Percentiles rank a stretch among this genome's conserved stretches.
Evolutionary conservation across 768 basidiomycete species (phyloP).

Genomic region (Hericium rajendrae): DNA sequence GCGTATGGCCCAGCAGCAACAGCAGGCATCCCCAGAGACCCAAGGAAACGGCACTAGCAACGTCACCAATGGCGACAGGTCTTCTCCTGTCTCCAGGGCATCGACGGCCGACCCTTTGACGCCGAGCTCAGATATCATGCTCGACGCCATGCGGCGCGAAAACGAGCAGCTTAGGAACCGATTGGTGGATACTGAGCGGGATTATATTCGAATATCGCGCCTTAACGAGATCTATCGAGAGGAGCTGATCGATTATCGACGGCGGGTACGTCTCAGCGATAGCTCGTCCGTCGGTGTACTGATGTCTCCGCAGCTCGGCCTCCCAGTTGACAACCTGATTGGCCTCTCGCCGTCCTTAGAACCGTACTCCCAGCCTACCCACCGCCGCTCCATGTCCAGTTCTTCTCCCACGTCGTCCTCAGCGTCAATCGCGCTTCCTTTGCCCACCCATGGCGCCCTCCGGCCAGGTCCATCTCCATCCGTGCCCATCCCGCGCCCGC

Average conservation of each 20-base stretch:
- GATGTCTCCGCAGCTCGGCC: conserved; percentile 41
- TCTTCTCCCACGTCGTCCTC: conserved; percentile 41
- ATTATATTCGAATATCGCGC: conserved; percentile 63
- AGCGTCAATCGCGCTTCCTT: conserved; percentile 11
- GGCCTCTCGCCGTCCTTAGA: conserved; percentile 52
- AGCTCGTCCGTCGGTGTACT: neutral
- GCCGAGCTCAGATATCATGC: conserved; percentile 46
- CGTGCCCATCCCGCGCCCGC: conserved; percentile 72
- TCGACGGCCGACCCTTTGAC: conserved; percentile 21
- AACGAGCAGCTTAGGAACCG: conserved; percentile 64
- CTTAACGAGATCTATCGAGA: conserved; percentile 80
- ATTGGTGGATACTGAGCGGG: conserved; percentile 66
- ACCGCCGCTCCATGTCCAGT: conserved; percentile 40
- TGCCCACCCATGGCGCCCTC: conserved; percentile 4
- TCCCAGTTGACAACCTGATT: conserved; percentile 71
- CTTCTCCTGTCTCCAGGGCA: conserved; percentile 11
- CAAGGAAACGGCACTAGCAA: conserved; percentile 17
- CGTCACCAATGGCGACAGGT: neutral
- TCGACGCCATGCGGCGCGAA: conserved; percentile 70
- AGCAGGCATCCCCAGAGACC: conserved; percentile 23
- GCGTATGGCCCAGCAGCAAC: conserved; percentile 47
- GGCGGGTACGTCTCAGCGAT: conserved; percentile 45
- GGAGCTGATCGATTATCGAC: conserved; percentile 70
- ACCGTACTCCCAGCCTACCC: conserved; percentile 63
- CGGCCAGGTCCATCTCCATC: conserved; percentile 26